Evolutionary conservation across 2,329 filamentous ascomycete genomes (phyloP).

Genomic region (Alternaria triticina): DNA sequence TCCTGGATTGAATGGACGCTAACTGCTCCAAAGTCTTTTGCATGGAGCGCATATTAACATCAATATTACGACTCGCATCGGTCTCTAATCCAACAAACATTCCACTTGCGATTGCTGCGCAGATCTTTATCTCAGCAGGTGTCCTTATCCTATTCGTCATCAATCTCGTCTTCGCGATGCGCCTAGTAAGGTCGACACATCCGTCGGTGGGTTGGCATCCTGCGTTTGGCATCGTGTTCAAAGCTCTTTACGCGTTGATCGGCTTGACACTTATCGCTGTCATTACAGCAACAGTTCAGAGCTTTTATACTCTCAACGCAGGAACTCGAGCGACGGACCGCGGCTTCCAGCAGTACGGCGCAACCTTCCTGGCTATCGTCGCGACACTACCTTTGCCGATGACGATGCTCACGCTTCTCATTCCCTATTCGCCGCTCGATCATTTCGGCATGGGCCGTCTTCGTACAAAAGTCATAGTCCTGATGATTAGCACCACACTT

Average conservation of each 20-base stretch:
- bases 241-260: conserved; percentile 64
- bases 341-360: conserved; percentile 68
- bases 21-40: conserved; percentile 45
- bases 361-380: conserved; percentile 67
- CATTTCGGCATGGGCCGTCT: conserved; percentile 74
- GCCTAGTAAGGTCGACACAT: conserved; percentile 75
- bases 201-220: conserved; percentile 73
- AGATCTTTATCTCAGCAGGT: conserved; percentile 75
- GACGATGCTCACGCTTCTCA: conserved; percentile 55
- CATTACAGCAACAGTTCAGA: conserved; percentile 68
- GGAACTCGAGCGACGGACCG: conserved; percentile 61
- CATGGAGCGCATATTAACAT: conserved; percentile 52
- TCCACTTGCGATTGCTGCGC: conserved; percentile 62
- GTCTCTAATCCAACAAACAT: conserved; percentile 49
- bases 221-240: conserved; percentile 60
- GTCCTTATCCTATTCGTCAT: conserved; percentile 77
- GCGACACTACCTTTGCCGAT: conserved; percentile 72
- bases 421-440: conserved; percentile 52
- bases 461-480: conserved; percentile 69
- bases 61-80: conserved; percentile 45
- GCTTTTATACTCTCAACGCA: conserved; percentile 68
- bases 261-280: conserved; percentile 67
- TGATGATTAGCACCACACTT: conserved; percentile 64
- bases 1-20: background rate
- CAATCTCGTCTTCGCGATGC: conserved; percentile 79